phyloP scores from a whole-genome alignment of 495 filamentous ascomycete genomes.

The Penicillium manginii region DNA sequence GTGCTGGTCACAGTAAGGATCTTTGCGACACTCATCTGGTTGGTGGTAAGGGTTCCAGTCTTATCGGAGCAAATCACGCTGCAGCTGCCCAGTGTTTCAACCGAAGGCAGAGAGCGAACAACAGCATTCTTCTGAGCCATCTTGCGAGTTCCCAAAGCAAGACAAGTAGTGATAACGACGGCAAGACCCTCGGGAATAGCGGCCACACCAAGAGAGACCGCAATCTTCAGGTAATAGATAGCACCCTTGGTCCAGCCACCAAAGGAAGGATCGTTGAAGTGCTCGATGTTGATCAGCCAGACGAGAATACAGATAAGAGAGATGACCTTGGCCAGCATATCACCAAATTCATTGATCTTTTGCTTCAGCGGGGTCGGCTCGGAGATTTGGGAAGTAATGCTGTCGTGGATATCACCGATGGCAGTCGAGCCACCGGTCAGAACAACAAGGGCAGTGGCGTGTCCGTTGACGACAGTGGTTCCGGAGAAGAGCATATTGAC shows the following conservation, averaged over 20 bases:
- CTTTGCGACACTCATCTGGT: slow-evolving; percentile 98
- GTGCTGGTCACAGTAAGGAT: slow-evolving; percentile 77
- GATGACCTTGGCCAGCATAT: slow-evolving; percentile 96
- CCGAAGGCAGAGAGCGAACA: slow-evolving; percentile 91
- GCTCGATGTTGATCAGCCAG: slow-evolving; percentile 96
- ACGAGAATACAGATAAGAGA: slow-evolving; percentile 94
- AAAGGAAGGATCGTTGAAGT: slow-evolving; percentile 94
- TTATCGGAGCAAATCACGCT: slow-evolving; percentile 99
- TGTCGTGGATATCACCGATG: slow-evolving; percentile 98
- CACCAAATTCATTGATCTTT: slow-evolving; percentile 98
- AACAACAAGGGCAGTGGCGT: slow-evolving; percentile 90
- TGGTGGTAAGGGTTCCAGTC: slow-evolving; percentile 97
- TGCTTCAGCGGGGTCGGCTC: slow-evolving; percentile 97
- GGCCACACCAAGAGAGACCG: slow-evolving; percentile 96
- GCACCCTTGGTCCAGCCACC: slow-evolving; percentile 96
- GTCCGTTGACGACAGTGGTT: slow-evolving; percentile 93
- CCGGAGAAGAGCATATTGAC: slow-evolving; percentile 98
- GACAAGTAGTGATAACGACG: slow-evolving; percentile 96
- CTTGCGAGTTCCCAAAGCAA: slow-evolving; percentile 93
- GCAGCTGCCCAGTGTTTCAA: slow-evolving; percentile 98
- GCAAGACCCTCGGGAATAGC: slow-evolving; percentile 97
- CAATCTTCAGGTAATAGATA: slow-evolving; percentile 99
- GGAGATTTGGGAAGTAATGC: slow-evolving; percentile 96
- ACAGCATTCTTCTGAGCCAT: slow-evolving; percentile 99
- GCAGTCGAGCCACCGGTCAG: slow-evolving; percentile 90